phyloP scores from a whole-genome alignment of 768 basidiomycete species.

The Hortiboletus campestris region DNA sequence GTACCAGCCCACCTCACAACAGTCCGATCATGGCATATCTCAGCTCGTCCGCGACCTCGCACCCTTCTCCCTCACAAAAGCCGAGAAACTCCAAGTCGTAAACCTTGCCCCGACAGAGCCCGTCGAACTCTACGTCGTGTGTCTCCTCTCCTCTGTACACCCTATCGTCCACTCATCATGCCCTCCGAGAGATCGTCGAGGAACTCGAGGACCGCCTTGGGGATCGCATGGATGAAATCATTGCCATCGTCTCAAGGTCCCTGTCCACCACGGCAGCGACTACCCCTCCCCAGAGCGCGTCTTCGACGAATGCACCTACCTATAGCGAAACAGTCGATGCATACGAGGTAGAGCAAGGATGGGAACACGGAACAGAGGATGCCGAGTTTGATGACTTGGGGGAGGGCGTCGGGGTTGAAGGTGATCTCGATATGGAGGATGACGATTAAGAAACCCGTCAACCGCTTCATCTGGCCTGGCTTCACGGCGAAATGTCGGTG shows the following conservation, averaged over 20 bases:
- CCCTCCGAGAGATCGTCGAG: conserved; percentile 75
- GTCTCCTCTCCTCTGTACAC: conserved; percentile 29
- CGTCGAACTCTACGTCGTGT: conserved; percentile 86
- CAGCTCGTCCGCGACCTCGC: conserved; percentile 66
- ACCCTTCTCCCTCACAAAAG: conserved; percentile 75
- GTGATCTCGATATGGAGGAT: conserved; percentile 64
- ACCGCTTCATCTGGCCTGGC: background rate
- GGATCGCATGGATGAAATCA: conserved; percentile 64
- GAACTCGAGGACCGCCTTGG: conserved; percentile 84
- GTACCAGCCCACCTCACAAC: conserved; percentile 64
- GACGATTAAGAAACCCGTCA: conserved; percentile 40
- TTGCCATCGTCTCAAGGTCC: conserved; percentile 53
- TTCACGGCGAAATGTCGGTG: background rate
- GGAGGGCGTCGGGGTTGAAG: conserved; percentile 65
- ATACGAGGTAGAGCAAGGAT: conserved; percentile 26
- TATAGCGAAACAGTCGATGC: conserved; percentile 7
- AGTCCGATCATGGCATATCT: conserved; percentile 63
- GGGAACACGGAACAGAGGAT: conserved; percentile 45
- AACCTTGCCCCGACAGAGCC: conserved; percentile 80
- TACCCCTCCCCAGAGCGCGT: background rate
- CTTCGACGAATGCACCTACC: background rate
- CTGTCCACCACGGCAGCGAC: conserved; percentile 15
- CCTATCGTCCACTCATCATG: background rate
- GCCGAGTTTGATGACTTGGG: conserved; percentile 63
- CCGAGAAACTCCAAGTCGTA: conserved; percentile 90